Conservation (phyloP, 1,284 basidiomycete genomes). For the Heterobasidion irregulare region DNA sequence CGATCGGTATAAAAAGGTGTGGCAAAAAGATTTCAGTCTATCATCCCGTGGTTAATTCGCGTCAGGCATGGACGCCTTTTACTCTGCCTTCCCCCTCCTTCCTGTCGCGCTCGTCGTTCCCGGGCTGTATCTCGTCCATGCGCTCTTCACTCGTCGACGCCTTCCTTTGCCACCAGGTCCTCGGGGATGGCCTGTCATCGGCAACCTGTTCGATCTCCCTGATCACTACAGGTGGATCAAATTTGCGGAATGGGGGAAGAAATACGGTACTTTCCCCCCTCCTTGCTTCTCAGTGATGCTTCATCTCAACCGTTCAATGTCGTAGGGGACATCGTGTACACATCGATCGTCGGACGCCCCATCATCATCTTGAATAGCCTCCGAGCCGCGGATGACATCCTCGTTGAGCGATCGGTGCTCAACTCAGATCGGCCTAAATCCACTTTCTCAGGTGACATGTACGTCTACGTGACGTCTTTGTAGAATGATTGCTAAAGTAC, state of each 20-base stretch:
- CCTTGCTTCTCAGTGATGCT: neutral
- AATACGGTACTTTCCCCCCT: conserved; percentile 12
- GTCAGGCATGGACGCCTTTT: neutral
- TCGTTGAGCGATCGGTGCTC: neutral
- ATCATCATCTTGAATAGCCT: neutral
- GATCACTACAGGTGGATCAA: conserved; percentile 43
- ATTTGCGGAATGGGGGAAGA: conserved; percentile 45
- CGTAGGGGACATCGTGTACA: neutral
- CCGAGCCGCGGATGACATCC: neutral
- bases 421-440: neutral
- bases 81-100: neutral
- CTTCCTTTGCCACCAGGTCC: conserved; percentile 40
- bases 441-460: conserved; percentile 17
- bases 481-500: neutral
- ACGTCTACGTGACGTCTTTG: neutral
- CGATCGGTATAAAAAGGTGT: neutral
- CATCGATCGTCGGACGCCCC: neutral
- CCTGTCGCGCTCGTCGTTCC: neutral
- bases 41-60: neutral
- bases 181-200: conserved; percentile 39
- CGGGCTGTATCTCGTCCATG: neutral
- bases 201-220: conserved; percentile 50
- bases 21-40: neutral
- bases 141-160: neutral
- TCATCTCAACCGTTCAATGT: neutral